Base-by-base conservation (phyloP, 257 asterid genomes). In the Osmanthus fragrans region DNA sequence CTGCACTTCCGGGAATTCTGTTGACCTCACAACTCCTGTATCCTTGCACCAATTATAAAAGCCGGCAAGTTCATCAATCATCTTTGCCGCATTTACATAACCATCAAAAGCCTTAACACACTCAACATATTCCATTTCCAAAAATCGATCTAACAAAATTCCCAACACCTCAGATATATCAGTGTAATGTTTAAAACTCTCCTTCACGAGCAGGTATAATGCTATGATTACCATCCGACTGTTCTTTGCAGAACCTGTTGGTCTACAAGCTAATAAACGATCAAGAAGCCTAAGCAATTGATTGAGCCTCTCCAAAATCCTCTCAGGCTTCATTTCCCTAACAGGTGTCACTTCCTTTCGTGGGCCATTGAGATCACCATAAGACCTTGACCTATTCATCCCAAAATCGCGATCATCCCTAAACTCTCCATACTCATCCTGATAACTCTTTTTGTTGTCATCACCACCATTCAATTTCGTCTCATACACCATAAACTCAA, bases 181-280 rank as follows among this genome's bases (percentile, higher is more conserved):
- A 65, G 75, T 84, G 73, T 90, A 86, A 39, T 87, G 74, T 85
- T 69, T 82, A 75, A 89, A 89, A 74, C 96, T 90, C 60, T 90
- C 97, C 78, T 79, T 89, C 80, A 89, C 89, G 39, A 86, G 77
- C 75, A 84, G 73, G 76, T 80, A 73, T 0, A 89, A 64, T 0
- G 97, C 94, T n/a, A 82, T 83, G 34, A 86, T 89, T 80, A 92
- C 91, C 90, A 89, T 86, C 81, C 90, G 80, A 82, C 89, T 80
- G 76, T 65, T 88, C 80, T 87, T 86, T 18, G 97, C 97, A 63
- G 84, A 88, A 29, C 94, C 97, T 0, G 86, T 89, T 1, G 97
- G 96, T 40, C 83, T 89, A 81, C 86, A 87, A 56, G 88, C 87
- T 85, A 92, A 80, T 80, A 92, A 88, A 0, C 90, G 90, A 42